Conservation (phyloP, 192 early-diverging fungal genomes). For the Backusella mclennaniae region DNA sequence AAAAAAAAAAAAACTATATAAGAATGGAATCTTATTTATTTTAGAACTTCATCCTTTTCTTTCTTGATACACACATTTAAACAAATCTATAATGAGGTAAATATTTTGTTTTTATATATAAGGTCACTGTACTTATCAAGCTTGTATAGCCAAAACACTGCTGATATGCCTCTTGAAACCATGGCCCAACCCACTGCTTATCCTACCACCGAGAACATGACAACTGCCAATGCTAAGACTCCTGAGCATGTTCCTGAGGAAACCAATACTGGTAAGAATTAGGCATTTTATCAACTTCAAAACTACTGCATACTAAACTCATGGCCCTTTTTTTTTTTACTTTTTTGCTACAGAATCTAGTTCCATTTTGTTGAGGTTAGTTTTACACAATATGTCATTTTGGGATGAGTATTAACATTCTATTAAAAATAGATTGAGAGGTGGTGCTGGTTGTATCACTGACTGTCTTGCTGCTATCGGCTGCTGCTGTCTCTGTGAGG, state of each 20-base stretch:
- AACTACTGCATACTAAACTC: background rate
- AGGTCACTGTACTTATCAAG: background rate
- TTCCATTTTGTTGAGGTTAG: background rate
- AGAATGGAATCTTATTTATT: too few relatives aligned
- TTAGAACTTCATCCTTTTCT: too few relatives aligned
- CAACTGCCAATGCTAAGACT: background rate
- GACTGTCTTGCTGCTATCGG: constrained; percentile 12
- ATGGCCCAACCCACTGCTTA: background rate
- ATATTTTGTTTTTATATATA: background rate
- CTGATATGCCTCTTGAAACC: constrained; percentile 1
- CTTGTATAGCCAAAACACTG: background rate
- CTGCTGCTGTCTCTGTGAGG: constrained; percentile 8
- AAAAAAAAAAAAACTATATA: background rate
- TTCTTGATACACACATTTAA: too few relatives aligned
- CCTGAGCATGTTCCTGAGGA: background rate
- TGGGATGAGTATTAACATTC: background rate
- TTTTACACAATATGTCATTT: background rate
- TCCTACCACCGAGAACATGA: constrained; percentile 7
- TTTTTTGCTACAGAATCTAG: background rate
- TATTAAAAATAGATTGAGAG: constrained; percentile 1
- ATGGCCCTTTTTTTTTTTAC: background rate
- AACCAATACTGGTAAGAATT: background rate
- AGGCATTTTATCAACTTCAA: background rate
- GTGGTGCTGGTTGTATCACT: constrained; percentile 11
- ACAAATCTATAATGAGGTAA: background rate